Evolutionary conservation across 139 green algal species (phyloP).

Genomic region (Zygnema cylindricum): DNA sequence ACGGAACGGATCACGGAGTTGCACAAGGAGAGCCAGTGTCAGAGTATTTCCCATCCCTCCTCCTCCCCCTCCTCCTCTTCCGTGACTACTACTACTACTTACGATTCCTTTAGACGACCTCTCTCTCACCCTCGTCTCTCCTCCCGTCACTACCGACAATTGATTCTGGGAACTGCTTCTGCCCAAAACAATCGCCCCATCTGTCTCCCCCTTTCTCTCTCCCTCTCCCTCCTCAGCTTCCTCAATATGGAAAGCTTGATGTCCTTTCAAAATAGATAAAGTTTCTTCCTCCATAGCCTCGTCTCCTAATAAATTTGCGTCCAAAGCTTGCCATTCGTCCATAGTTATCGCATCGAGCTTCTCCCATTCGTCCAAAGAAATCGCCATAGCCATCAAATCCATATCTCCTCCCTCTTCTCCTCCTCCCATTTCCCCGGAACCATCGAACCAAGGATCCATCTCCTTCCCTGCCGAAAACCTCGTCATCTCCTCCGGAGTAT

Average conservation of each 20-base stretch:
- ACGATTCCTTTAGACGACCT: too few relatives aligned
- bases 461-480: background rate
- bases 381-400: background rate
- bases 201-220: constrained; percentile 11
- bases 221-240: background rate
- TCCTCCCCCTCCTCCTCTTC: too few relatives aligned
- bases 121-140: too few relatives aligned
- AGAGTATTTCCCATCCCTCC: constrained; percentile 55
- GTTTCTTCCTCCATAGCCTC: background rate
- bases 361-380: background rate
- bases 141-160: too few relatives aligned
- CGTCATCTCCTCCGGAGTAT: background rate
- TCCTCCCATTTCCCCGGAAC: background rate
- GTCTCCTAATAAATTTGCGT: constrained; percentile 10
- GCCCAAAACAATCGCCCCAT: background rate
- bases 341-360: constrained; percentile 37
- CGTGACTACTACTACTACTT: too few relatives aligned
- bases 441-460: too few relatives aligned
- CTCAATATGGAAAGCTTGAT: background rate
- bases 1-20: constrained; percentile 51
- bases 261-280: background rate
- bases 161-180: background rate
- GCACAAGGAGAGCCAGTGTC: constrained; percentile 59
- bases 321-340: constrained; percentile 56
- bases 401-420: background rate